Conservation (phyloP, 1,284 basidiomycete species). For the Cryptococcus hybrid region DNA sequence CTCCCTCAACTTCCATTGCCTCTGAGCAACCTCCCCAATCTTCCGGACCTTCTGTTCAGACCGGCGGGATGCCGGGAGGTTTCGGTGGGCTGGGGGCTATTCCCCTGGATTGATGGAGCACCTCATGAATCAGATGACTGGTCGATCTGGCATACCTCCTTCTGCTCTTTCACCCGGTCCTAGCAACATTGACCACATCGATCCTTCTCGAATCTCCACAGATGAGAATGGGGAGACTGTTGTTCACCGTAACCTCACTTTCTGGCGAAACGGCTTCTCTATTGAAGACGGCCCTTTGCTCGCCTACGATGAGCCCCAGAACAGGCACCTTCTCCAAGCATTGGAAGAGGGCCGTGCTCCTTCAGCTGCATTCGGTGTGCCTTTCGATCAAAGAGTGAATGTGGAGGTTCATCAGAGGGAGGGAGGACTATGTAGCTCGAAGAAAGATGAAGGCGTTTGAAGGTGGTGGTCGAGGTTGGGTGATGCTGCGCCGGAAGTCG, state of each 20-base stretch:
- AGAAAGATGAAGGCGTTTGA: conserved; percentile 58
- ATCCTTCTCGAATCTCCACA: background rate
- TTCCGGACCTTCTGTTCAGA: conserved; percentile 7
- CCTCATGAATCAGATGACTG: background rate
- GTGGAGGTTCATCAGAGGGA: conserved; percentile 71
- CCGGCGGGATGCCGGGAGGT: background rate
- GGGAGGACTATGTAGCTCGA: conserved; percentile 66
- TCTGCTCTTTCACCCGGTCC: background rate
- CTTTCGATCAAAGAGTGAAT: conserved; percentile 78
- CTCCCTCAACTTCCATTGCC: conserved; percentile 67
- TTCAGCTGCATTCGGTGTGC: conserved; percentile 71
- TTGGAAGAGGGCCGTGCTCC: conserved; percentile 85
- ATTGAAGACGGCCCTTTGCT: conserved; percentile 86
- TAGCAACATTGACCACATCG: background rate
- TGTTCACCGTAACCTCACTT: conserved; percentile 75
- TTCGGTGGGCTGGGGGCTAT: conserved; percentile 1
- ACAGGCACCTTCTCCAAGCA: conserved; percentile 68
- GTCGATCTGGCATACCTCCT: background rate
- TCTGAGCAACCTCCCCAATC: conserved; percentile 57
- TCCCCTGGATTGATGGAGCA: conserved; percentile 15
- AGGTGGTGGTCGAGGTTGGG: conserved; percentile 81
- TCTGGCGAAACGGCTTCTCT: conserved; percentile 94
- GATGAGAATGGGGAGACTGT: conserved; percentile 58
- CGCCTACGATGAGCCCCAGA: conserved; percentile 77
- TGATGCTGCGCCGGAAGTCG: conserved; percentile 56